Conservation (phyloP, 306 rosid species). For the Luffa aegyptiaca region DNA sequence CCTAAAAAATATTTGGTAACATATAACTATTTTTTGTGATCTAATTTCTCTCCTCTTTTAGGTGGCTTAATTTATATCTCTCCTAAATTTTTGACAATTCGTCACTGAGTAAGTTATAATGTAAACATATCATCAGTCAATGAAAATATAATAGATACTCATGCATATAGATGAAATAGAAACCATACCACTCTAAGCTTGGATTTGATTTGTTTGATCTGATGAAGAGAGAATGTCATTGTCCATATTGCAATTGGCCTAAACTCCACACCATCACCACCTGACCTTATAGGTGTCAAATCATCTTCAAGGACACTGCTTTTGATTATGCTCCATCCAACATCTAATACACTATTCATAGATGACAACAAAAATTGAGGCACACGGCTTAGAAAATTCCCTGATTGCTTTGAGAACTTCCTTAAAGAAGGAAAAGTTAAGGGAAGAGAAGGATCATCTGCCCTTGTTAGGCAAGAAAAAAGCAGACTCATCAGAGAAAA, state of each 20-base stretch:
- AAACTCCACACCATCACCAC: slow-evolving; percentile 22
- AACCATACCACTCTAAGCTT: slow-evolving; percentile 43
- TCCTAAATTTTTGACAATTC: too few relatives aligned
- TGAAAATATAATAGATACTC: too few relatives aligned
- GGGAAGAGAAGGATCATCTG: slow-evolving; percentile 41
- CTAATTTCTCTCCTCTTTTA: too few relatives aligned
- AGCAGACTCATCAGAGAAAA: slow-evolving; percentile 54
- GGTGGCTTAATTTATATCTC: too few relatives aligned
- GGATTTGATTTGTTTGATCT: slow-evolving; percentile 15
- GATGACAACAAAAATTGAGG: slow-evolving; percentile 16
- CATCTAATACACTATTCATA: slow-evolving; percentile 23
- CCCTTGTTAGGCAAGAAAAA: slow-evolving; percentile 41
- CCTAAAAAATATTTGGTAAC: too few relatives aligned
- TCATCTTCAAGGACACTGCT: neutral
- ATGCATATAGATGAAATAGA: too few relatives aligned
- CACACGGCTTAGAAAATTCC: neutral
- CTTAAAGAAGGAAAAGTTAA: slow-evolving; percentile 31
- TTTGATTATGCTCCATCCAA: slow-evolving; percentile 14
- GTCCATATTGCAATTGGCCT: slow-evolving; percentile 27
- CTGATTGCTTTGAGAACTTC: neutral
- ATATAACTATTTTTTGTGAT: too few relatives aligned
- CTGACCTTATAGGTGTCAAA: slow-evolving; percentile 36
- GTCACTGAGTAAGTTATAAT: too few relatives aligned
- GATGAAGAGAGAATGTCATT: slow-evolving; percentile 31
- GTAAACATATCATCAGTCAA: too few relatives aligned